Percentiles rank a stretch among this genome's conserved stretches.
phyloP scores from a whole-genome alignment of 106 monocot species.

The Dendrobium officinale region DNA sequence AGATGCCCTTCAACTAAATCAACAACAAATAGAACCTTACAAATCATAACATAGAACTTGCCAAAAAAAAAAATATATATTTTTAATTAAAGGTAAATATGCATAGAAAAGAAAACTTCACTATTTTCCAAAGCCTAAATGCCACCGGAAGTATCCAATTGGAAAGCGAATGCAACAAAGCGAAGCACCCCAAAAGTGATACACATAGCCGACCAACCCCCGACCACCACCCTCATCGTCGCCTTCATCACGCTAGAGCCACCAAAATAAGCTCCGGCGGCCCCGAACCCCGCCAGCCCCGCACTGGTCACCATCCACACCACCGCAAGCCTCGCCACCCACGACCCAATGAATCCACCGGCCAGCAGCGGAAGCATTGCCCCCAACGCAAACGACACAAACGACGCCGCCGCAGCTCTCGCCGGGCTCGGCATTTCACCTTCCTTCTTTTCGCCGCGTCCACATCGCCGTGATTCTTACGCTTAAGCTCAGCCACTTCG shows the following conservation, averaged over 20 bases:
- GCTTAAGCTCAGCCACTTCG: constrained; percentile 25
- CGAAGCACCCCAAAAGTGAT: constrained; percentile 40
- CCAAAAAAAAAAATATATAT: too few species aligned
- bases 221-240: constrained; percentile 30
- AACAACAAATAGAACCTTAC: too few species aligned
- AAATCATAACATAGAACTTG: too few species aligned
- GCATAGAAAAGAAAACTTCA: too few species aligned
- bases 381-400: constrained; percentile 39
- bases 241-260: constrained; percentile 20
- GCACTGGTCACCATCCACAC: constrained; percentile 37
- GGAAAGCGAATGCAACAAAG: constrained; percentile 21
- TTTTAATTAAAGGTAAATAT: too few species aligned
- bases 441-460: background rate
- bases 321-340: constrained; percentile 23
- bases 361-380: constrained; percentile 42
- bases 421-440: constrained; percentile 33
- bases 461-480: background rate
- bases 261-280: constrained; percentile 36
- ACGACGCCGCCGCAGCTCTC: constrained; percentile 43
- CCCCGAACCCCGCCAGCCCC: constrained; percentile 44
- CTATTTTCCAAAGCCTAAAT: too few species aligned
- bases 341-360: constrained; percentile 35
- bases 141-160: constrained; percentile 11
- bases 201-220: constrained; percentile 61
- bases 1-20: too few species aligned